Conservation (phyloP, 2,329 filamentous ascomycete genomes). For the Aspergillus sp. region DNA sequence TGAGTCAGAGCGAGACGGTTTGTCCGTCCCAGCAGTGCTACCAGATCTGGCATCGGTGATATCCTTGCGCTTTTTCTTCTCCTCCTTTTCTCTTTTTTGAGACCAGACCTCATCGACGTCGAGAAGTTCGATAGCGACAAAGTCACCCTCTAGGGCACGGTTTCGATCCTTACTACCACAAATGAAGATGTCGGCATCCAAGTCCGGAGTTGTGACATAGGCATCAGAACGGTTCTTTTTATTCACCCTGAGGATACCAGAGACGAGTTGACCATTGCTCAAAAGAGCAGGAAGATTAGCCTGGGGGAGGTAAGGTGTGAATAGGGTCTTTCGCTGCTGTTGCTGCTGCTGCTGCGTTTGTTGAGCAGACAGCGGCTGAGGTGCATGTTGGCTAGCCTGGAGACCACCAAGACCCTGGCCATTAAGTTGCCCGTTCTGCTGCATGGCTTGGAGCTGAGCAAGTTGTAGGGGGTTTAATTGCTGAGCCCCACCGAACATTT, state of each 20-base stretch:
- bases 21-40: constrained; percentile 69
- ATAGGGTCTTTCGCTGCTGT: constrained; percentile 95
- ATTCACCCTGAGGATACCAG: constrained; percentile 95
- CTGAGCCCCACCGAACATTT: constrained; percentile 78
- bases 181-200: constrained; percentile 98
- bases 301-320: constrained; percentile 96
- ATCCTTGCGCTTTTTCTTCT: constrained; percentile 99
- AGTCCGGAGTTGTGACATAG: constrained; percentile 90
- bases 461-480: constrained; percentile 85
- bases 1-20: constrained; percentile 58
- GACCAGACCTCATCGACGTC: constrained; percentile 98
- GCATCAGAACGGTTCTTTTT: constrained; percentile 99
- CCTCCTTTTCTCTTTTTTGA: constrained; percentile 98
- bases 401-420: constrained; percentile 72
- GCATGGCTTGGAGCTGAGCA: constrained; percentile 85
- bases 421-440: constrained; percentile 84
- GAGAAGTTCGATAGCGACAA: constrained; percentile 92
- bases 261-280: constrained; percentile 88
- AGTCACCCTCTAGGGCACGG: constrained; percentile 90
- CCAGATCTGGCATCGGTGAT: constrained; percentile 87
- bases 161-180: constrained; percentile 99
- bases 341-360: constrained; percentile 74
- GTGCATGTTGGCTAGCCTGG: constrained; percentile 69
- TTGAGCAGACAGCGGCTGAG: constrained; percentile 57
- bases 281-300: constrained; percentile 88